Evolutionary conservation across 345 rosid genomes (phyloP).

Genomic region (Eucalyptus tenuipes): DNA sequence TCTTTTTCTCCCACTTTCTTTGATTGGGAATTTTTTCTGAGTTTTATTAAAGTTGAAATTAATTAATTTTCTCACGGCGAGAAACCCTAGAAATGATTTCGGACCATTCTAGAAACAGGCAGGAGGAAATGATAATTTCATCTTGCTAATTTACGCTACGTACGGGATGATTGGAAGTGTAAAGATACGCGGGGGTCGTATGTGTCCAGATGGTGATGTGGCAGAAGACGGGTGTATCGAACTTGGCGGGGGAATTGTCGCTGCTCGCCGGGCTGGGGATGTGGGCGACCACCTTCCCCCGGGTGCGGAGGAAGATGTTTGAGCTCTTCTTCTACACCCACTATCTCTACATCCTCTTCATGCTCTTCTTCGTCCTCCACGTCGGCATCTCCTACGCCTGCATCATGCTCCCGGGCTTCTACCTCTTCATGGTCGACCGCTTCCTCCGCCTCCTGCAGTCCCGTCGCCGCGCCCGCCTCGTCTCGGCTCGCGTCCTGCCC

Average conservation of each 20-base stretch:
- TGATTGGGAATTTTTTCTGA: neutral
- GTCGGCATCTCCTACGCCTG: slow-evolving; percentile 43
- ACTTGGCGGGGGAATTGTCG: slow-evolving; percentile 63
- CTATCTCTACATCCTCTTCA: slow-evolving; percentile 51
- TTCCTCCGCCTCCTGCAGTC: slow-evolving; percentile 71
- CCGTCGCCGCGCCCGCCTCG: slow-evolving; percentile 19
- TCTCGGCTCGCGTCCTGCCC: slow-evolving; percentile 64
- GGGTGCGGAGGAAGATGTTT: slow-evolving; percentile 42
- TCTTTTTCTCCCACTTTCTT: neutral
- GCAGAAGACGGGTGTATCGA: slow-evolving; percentile 25
- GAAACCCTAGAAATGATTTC: neutral
- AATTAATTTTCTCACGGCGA: neutral
- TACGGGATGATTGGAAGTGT: neutral
- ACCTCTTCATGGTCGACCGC: slow-evolving; percentile 71
- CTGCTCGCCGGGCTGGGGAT: slow-evolving; percentile 39
- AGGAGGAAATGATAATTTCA: neutral
- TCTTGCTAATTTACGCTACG: neutral
- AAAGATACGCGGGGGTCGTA: neutral
- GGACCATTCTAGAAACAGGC: neutral
- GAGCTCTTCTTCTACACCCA: slow-evolving; percentile 82
- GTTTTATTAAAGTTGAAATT: neutral
- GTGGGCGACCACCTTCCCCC: slow-evolving; percentile 65
- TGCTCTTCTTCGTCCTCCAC: slow-evolving; percentile 57
- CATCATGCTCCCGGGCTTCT: slow-evolving; percentile 65
- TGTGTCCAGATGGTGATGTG: slow-evolving; percentile 39